Base-by-base conservation (phyloP, 345 rosid species). In the Salix koriyanagi region DNA sequence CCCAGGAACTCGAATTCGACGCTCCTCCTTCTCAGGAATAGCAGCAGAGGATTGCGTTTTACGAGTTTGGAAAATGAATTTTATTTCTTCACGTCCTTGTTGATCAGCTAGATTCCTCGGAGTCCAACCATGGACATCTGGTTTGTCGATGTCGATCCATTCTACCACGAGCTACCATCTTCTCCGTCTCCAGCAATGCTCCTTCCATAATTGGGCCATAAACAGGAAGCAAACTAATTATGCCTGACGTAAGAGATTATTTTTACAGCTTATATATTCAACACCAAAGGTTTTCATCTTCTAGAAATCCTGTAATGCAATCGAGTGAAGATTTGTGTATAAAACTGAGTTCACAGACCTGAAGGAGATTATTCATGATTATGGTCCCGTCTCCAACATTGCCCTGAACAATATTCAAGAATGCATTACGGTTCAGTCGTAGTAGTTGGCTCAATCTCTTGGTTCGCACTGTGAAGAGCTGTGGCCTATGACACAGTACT, bases 381-480 rank as follows among this genome's bases (percentile, higher is more conserved):
- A 95, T 85, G 28, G 94, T 91, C 74, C 97, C 99, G 75, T 95
- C 99, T 81, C 96, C 98, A 56, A 93, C 88, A 81, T 95, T 95
- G 62, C 97, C 91, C 77, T 93, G 98, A 79, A 95, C 89, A 32
- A 93, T 91, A 64, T 87, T 91, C 69, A 95, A 74, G 89, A 95
- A 96, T 12, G 92, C 81, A 25, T 96, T 89, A 41, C 97, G 95
- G 79, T 93, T 96, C 81, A 93, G 78, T 60, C 97, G 97, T 56
- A 96, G 86, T 11, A 96, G 87, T 83, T 96, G 99, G 78, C 96
- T 87, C 78, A 96, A 76, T 75, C 97, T 90, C 80, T 90, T 96
- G 71, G 98, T 96, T 70, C 97, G 83, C 23, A 91, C 97, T 1
- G 99, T 93, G 87, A 90, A 92, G 52, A 92, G 87, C 62, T 96